These are phyloP conservation scores for Rubia yunnanensis DNA, from an alignment of 257 asterid species.

Conservation along the genomic window DNA sequence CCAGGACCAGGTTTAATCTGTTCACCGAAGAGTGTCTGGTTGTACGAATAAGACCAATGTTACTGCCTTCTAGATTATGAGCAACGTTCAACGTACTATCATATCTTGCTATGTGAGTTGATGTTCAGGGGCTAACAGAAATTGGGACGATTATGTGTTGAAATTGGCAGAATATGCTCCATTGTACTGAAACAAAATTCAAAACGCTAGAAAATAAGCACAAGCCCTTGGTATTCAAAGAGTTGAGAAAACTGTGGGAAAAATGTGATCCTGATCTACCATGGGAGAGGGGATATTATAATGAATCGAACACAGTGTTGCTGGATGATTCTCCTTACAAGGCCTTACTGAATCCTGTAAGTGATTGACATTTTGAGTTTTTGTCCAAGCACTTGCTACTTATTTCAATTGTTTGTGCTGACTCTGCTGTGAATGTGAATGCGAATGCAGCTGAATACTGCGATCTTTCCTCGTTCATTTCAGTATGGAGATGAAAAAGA, in stretches of 20 bases:
- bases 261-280: slow-evolving; percentile 41
- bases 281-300: slow-evolving; percentile 71
- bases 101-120: too few species aligned
- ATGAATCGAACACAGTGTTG: slow-evolving; percentile 73
- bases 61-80: neutral
- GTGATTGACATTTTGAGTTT: slow-evolving; percentile 9
- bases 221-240: slow-evolving; percentile 86
- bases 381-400: neutral
- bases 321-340: slow-evolving; percentile 97
- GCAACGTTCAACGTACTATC: too few species aligned
- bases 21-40: neutral
- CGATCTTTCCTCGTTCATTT: slow-evolving; percentile 63
- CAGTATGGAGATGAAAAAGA: slow-evolving; percentile 34
- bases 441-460: slow-evolving; percentile 50
- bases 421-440: slow-evolving; percentile 5
- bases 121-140: neutral
- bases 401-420: neutral
- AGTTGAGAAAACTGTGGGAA: slow-evolving; percentile 71
- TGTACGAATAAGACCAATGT: neutral
- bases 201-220: slow-evolving; percentile 57
- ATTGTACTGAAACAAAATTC: slow-evolving; percentile 58
- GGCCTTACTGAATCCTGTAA: slow-evolving; percentile 91
- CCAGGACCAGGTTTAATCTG: neutral
- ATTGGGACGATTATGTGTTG: slow-evolving; percentile 11
- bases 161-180: slow-evolving; percentile 58